Percentiles rank a stretch among this genome's conserved stretches.
phyloP scores from a whole-genome alignment of 176 grass and related monocot species.

The Coix lacrymajobi region DNA sequence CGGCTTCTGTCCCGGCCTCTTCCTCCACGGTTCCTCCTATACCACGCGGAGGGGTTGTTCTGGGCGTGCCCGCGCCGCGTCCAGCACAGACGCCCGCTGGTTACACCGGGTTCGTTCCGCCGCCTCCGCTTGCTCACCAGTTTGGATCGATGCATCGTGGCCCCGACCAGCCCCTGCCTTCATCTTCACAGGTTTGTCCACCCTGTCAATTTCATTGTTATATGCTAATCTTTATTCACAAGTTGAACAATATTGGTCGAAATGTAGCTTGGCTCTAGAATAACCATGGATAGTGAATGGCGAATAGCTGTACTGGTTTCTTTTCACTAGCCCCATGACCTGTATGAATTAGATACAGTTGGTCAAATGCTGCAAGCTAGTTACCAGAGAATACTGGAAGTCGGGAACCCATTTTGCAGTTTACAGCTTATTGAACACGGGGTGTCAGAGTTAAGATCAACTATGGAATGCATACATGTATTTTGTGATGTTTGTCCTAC shows the following conservation, averaged over 20 bases:
- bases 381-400: neutral
- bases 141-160: conserved; percentile 51
- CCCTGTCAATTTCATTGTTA: conserved; percentile 1
- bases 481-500: neutral
- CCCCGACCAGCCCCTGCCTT: conserved; percentile 37
- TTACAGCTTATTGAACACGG: neutral
- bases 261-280: neutral
- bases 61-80: conserved; percentile 45
- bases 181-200: conserved; percentile 51
- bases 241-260: neutral
- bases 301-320: neutral
- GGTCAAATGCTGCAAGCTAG: conserved; percentile 1
- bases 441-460: neutral
- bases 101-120: conserved; percentile 48
- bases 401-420: neutral
- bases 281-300: neutral
- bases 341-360: neutral
- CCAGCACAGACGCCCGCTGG: conserved; percentile 37
- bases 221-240: neutral
- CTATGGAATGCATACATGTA: neutral
- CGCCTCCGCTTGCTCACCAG: conserved; percentile 48
- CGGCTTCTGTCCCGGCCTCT: conserved; percentile 10
- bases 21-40: conserved; percentile 9
- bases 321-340: neutral
- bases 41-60: conserved; percentile 37